phyloP scores from a whole-genome alignment of 306 rosid genomes.

The Vachellia pachyceras region DNA sequence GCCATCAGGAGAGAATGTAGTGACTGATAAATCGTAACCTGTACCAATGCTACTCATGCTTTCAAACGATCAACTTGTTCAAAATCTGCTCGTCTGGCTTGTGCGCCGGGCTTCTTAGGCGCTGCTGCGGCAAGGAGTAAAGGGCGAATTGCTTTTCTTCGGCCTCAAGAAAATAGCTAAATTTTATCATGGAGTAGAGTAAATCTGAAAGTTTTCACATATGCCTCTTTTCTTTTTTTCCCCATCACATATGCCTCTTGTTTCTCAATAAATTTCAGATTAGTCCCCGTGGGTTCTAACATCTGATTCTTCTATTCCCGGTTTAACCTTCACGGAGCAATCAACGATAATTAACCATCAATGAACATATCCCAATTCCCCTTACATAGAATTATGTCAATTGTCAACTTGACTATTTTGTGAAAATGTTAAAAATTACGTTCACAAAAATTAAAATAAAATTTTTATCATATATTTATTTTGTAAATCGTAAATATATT shows the following conservation, averaged over 20 bases:
- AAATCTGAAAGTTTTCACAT: not conserved
- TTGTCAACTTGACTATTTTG: too few relatives aligned
- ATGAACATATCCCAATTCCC: too few relatives aligned
- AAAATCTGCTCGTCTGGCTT: not conserved
- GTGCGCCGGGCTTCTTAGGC: too few relatives aligned
- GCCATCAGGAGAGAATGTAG: constrained; percentile 97
- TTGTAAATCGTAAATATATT: too few relatives aligned
- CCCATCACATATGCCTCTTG: not conserved
- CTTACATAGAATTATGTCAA: too few relatives aligned
- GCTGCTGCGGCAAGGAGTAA: not conserved
- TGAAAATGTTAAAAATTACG: too few relatives aligned
- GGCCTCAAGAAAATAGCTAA: constrained; percentile 2
- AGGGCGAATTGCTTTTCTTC: not conserved
- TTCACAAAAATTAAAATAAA: too few relatives aligned
- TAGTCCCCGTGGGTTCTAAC: not conserved
- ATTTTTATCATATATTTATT: too few relatives aligned
- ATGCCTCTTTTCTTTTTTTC: too few relatives aligned
- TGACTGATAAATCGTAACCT: constrained; percentile 96
- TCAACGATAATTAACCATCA: too few relatives aligned
- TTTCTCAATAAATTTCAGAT: not conserved
- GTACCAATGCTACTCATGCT: constrained; percentile 97
- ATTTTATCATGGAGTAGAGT: not conserved
- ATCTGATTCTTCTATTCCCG: not conserved
- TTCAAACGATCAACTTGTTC: not conserved
- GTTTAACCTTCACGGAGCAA: too few relatives aligned